A percentile compares a stretch with the other conserved stretches of the same genome.
Evolutionary conservation across 148 eudicot genomes (phyloP).

Genomic region (Limonium bicolor): DNA sequence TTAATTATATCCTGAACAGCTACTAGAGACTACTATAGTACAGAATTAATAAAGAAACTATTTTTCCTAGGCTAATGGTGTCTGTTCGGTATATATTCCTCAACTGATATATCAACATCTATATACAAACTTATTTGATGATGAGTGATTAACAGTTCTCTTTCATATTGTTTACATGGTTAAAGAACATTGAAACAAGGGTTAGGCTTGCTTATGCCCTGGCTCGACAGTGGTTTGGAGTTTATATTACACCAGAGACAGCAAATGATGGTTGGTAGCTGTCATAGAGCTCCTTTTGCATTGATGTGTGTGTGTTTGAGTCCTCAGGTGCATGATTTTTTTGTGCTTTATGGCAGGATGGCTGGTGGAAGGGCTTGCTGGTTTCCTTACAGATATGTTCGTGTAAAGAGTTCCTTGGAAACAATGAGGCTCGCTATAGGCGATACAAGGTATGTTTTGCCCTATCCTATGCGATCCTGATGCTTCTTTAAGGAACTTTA

Average conservation of each 20-base stretch:
- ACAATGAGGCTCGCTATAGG: constrained; percentile 91
- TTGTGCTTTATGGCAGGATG: constrained; percentile 49
- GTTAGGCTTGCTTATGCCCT: constrained; percentile 87
- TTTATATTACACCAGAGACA: constrained; percentile 79
- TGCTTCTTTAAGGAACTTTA: too few relatives aligned
- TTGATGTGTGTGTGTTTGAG: constrained; percentile 4
- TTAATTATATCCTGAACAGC: too few relatives aligned
- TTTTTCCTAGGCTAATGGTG: too few relatives aligned
- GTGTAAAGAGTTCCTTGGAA: constrained; percentile 75
- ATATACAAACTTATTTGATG: too few relatives aligned
- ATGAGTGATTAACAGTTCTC: too few relatives aligned
- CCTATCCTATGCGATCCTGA: too few relatives aligned
- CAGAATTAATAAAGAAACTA: too few relatives aligned
- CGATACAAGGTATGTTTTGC: constrained; percentile 68
- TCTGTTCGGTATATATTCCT: too few relatives aligned
- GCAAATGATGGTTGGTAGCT: constrained; percentile 72
- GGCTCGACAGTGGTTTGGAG: constrained; percentile 98
- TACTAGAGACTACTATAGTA: too few relatives aligned
- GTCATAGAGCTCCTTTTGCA: neutral
- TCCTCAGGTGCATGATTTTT: neutral
- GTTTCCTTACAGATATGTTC: constrained; percentile 74
- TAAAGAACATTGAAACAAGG: constrained; percentile 88
- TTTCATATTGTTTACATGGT: too few relatives aligned
- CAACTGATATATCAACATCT: too few relatives aligned
- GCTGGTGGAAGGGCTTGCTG: constrained; percentile 95